Base-by-base conservation (phyloP, 495 filamentous ascomycete species). In the Aspergillus indologenus region DNA sequence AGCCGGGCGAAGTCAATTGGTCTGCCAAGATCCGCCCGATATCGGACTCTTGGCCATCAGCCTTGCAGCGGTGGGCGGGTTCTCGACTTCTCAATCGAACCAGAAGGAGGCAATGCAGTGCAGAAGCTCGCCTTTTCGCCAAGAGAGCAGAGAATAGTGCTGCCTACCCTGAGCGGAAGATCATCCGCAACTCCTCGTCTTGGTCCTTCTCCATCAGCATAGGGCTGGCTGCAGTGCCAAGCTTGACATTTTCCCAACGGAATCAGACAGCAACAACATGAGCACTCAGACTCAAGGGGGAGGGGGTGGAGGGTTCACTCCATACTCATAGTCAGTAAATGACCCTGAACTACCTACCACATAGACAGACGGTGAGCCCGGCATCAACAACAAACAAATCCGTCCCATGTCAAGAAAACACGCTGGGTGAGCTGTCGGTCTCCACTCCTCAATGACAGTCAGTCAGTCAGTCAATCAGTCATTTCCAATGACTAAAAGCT, bases 351-450 rank as follows among this genome's bases (percentile, higher is more conserved):
- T n/a, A n/a, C n/a, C n/a, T n/a, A n/a, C n/a, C n/a, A n/a, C n/a
- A n/a, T n/a, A 47, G 15, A 47, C 45, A n/a, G 14, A 48, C 47
- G 47, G 47, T 50, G 47, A 50, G 47, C 23, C 47, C 21, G 47
- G 17, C 21, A 15, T 6, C 7, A 22, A 50, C 44, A n/a, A 45
- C 44, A 7, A 45, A 8, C 17, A 45, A 21, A 29, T n/a, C n/a
- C n/a, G n/a, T n/a, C n/a, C n/a, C n/a, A n/a, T n/a, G n/a, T n/a
- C n/a, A n/a, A n/a, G n/a, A 29, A 15, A 40, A 14, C 5, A 40
- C 5, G 6, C 34, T n/a, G n/a, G 48, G 24, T 51, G 48, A 51
- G 23, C 24, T 51, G 24, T 51, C 48, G 48, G 23, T 19, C 48
- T 51, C 48, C 48, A 51, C 48, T 18, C 14, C 1, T 29, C 4